These are phyloP conservation scores for Domatiomyces catenatus DNA, from an alignment of 2,329 filamentous ascomycete species.

Conservation along the genomic window DNA sequence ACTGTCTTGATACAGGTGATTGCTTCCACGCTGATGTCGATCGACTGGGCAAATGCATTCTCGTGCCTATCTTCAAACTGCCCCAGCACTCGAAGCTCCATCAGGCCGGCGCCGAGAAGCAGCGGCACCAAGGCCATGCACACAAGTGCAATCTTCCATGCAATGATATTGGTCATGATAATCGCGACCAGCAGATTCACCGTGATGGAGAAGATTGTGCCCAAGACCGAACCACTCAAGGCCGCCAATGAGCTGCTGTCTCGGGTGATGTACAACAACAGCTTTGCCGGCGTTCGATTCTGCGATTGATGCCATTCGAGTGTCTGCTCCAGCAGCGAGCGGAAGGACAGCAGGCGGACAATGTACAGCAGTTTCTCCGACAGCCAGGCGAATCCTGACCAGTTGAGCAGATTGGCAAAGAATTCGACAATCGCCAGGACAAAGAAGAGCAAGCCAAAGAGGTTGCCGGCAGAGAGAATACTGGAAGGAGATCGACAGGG, in stretches of 20 bases:
- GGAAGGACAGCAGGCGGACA: slow-evolving; percentile 12
- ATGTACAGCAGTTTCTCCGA: slow-evolving; percentile 10
- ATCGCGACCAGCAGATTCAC: slow-evolving; percentile 56
- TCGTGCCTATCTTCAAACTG: slow-evolving; percentile 41
- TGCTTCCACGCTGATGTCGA: slow-evolving; percentile 37
- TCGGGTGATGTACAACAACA: slow-evolving; percentile 54
- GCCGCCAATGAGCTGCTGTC: slow-evolving; percentile 53
- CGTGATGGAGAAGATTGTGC: slow-evolving; percentile 24
- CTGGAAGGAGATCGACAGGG: slow-evolving; percentile 35
- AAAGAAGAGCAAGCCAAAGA: slow-evolving; percentile 46
- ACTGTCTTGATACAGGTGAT: slow-evolving; percentile 38
- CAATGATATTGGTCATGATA: slow-evolving; percentile 53
- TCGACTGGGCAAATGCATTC: slow-evolving; percentile 36
- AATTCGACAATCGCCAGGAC: slow-evolving; percentile 45
- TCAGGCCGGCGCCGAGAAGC: slow-evolving; percentile 51
- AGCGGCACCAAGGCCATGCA: slow-evolving; percentile 54
- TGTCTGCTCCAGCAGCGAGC: slow-evolving; percentile 10
- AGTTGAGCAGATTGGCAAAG: slow-evolving; percentile 44
- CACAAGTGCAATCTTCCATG: slow-evolving; percentile 63
- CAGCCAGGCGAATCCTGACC: slow-evolving; percentile 28
- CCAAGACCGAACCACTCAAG: slow-evolving; percentile 30
- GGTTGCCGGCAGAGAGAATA: slow-evolving; percentile 35
- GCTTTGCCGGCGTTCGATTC: slow-evolving; percentile 42
- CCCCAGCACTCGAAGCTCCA: slow-evolving; percentile 46
- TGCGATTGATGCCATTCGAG: slow-evolving; percentile 53